These are phyloP conservation scores for Pistacia vera DNA, from an alignment of 345 rosid genomes.

Conservation along the genomic window DNA sequence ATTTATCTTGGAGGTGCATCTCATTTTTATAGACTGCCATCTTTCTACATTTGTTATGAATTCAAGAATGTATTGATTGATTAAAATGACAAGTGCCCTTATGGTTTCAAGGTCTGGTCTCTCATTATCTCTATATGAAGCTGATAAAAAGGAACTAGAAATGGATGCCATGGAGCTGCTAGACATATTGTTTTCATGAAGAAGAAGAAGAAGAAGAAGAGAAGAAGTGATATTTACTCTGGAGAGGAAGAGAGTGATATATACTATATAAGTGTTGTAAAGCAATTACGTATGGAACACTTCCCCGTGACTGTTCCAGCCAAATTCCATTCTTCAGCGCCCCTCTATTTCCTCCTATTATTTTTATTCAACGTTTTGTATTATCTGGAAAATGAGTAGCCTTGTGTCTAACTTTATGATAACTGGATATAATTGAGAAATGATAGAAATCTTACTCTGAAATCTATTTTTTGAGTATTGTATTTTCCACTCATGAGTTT, in stretches of 20 bases:
- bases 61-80: slow-evolving; percentile 44
- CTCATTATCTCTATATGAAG: slow-evolving; percentile 29
- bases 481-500: background rate
- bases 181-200: slow-evolving; percentile 12
- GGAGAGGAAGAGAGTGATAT: slow-evolving; percentile 21
- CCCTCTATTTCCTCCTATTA: slow-evolving; percentile 9
- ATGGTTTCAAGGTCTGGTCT: slow-evolving; percentile 46
- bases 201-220: slow-evolving; percentile 6
- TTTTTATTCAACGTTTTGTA: background rate
- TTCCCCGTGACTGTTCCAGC: slow-evolving; percentile 44
- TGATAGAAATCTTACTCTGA: background rate
- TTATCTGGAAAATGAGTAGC: background rate
- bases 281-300: slow-evolving; percentile 17
- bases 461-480: no score
- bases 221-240: background rate
- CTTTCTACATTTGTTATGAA: slow-evolving; percentile 30
- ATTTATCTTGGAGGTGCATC: slow-evolving; percentile 45
- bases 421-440: background rate
- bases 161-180: slow-evolving; percentile 36
- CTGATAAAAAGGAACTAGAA: slow-evolving; percentile 34
- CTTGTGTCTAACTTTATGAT: background rate
- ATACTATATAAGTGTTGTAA: slow-evolving; percentile 6
- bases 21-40: slow-evolving; percentile 45
- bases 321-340: slow-evolving; percentile 36
- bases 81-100: slow-evolving; percentile 34